Evolutionary conservation across 306 rosid species (phyloP), one percentile per base, ranked within the genome.

Genomic region (Pterocarpus santalinus): DNA sequence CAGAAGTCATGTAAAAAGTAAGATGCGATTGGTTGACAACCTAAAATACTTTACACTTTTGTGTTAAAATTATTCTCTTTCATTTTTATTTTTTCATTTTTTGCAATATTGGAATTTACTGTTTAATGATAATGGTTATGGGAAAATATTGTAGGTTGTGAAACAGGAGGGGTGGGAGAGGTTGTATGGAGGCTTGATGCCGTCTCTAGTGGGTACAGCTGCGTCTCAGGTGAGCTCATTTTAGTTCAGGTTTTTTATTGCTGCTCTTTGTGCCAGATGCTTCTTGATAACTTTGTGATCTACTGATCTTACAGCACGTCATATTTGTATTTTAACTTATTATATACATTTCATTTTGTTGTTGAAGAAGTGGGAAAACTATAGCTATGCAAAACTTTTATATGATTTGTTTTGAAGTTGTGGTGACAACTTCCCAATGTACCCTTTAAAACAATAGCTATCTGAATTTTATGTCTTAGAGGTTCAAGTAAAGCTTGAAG

Each of bases 81-180:
- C 15, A 12, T 51, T 11, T 51, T 14, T 13, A 15, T 13, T 51
- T 51, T 3, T 51, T 51, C 4, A 47, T 51, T 51, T n/a, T 13
- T 14, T 43, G 7, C 8, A 5, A 7, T 5, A 35, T n/a, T 35
- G 22, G 44, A 34, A 8, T 10, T 33, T 32, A 17, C 17, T 56
- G 22, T 15, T 62, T 38, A 34, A 43, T 81, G 49, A 43, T 76
- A 28, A 15, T 80, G 57, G 15, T 64, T 41, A 1, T 72, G 49
- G 76, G 66, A 78, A 79, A 57, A 43, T 35, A 15, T 72, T 78
- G 78, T 80, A 95, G 99, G 96, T 95, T 70, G 92, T 93, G 64
- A 89, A 90, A 66, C 89, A 88, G 5, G 99, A 95, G 84, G 99
- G 99, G 14, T 95, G 98, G 99, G 94, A 74, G 51, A 88, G 97